These are phyloP conservation scores for Dactylis glomerata DNA, from an alignment of 176 grass and related monocot genomes.

Conservation along the genomic window DNA sequence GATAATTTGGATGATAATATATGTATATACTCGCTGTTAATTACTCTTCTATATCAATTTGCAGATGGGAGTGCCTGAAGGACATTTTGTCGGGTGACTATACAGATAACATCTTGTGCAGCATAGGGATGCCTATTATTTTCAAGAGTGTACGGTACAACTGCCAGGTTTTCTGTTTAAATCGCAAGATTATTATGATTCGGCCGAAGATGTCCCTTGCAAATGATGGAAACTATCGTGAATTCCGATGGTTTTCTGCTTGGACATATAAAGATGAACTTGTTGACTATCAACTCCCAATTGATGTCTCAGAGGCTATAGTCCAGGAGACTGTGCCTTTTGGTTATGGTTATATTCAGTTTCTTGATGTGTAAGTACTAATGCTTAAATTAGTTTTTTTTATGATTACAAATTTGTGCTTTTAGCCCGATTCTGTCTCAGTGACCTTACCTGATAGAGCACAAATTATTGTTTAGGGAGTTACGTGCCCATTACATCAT, in stretches of 20 bases:
- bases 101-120: conserved; percentile 82
- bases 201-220: conserved; percentile 90
- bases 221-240: conserved; percentile 95
- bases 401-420: neutral
- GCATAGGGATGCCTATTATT: conserved; percentile 96
- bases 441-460: neutral
- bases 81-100: conserved; percentile 73
- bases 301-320: conserved; percentile 67
- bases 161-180: conserved; percentile 93
- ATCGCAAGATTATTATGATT: conserved; percentile 88
- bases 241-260: conserved; percentile 96
- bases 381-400: conserved; percentile 23
- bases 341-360: conserved; percentile 87
- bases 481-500: neutral
- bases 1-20: neutral
- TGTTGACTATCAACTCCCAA: conserved; percentile 71
- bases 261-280: conserved; percentile 79
- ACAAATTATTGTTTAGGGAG: neutral
- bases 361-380: conserved; percentile 82
- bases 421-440: conserved; percentile 12
- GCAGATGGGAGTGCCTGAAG: conserved; percentile 91
- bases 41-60: neutral
- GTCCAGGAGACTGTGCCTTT: conserved; percentile 64
- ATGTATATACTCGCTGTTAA: neutral
- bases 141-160: conserved; percentile 88